Conservation (phyloP, 345 rosid genomes). For the Toxicodendron radicans region DNA sequence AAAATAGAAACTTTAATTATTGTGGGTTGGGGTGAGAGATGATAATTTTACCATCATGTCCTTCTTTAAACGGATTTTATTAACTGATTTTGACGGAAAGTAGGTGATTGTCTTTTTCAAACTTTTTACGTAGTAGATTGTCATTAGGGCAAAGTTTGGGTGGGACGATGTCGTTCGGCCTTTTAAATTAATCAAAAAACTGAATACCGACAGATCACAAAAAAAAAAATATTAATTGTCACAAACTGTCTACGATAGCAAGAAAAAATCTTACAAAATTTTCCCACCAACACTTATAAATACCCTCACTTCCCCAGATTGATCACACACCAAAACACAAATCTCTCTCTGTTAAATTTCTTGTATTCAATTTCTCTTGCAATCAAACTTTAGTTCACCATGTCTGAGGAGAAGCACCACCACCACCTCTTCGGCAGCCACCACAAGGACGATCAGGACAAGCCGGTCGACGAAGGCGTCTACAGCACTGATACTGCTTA, state of each 20-base stretch:
- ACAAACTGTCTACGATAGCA: background rate
- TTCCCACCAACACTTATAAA: conserved; percentile 12
- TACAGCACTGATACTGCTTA: background rate
- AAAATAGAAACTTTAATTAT: no score
- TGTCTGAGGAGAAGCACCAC: conserved; percentile 51
- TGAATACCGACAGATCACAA: no score
- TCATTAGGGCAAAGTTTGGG: no score
- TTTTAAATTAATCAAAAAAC: no score
- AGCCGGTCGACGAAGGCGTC: conserved; percentile 23
- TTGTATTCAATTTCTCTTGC: background rate
- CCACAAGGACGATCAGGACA: conserved; percentile 33
- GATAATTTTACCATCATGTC: no score
- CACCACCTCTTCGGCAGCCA: conserved; percentile 44
- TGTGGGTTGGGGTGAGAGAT: no score
- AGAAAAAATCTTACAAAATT: background rate
- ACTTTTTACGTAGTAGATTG: no score
- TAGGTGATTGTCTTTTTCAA: no score
- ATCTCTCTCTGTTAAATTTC: background rate
- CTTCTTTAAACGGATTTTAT: no score
- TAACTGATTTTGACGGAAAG: no score
- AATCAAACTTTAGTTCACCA: background rate
- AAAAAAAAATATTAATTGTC: no score
- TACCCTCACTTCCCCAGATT: background rate
- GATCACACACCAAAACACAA: background rate
- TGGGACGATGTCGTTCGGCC: no score